Evolutionary conservation across 2,329 filamentous ascomycete species (phyloP).

Genomic region (Colletotrichum tofieldiae): DNA sequence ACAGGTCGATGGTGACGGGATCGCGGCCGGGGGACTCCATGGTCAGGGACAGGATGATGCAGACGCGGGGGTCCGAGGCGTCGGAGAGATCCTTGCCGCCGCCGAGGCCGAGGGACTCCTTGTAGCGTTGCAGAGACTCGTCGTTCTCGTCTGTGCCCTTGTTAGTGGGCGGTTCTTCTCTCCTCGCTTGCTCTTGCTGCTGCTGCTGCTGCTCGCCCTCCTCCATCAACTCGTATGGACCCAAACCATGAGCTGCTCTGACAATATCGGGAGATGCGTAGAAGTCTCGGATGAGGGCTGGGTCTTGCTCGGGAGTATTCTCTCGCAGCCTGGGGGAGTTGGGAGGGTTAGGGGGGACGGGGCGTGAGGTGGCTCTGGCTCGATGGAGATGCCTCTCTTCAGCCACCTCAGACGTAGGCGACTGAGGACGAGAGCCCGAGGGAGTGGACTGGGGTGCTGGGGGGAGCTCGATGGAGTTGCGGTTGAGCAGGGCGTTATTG

Average conservation of each 20-base stretch:
- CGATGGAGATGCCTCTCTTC: constrained; percentile 35
- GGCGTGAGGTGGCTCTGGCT: constrained; percentile 30
- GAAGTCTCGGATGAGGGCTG: constrained; percentile 32
- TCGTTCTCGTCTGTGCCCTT: constrained; percentile 75
- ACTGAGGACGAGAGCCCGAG: constrained; percentile 33
- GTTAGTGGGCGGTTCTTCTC: constrained; percentile 26
- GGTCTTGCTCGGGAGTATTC: constrained; percentile 14
- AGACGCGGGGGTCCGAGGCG: constrained; percentile 87
- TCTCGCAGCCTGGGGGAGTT: constrained; percentile 29
- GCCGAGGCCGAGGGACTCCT: constrained; percentile 92
- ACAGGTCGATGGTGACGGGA: constrained; percentile 92
- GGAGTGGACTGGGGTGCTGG: constrained; percentile 36
- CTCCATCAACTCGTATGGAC: background rate
- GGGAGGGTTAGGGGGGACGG: constrained; percentile 39
- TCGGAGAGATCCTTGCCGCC: constrained; percentile 81
- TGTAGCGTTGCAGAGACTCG: constrained; percentile 97
- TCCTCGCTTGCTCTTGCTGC: background rate
- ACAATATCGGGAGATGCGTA: constrained; percentile 27
- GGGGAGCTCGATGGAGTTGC: constrained; percentile 36
- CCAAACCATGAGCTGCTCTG: constrained; percentile 21
- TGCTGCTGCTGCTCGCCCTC: constrained; percentile 4
- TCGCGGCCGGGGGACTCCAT: constrained; percentile 87
- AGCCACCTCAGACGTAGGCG: constrained; percentile 3
- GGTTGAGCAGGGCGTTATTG: constrained; percentile 21
- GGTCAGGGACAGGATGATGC: constrained; percentile 92